phyloP scores from a whole-genome alignment of 1,139 yeast species.

The Candida freyschussii region DNA sequence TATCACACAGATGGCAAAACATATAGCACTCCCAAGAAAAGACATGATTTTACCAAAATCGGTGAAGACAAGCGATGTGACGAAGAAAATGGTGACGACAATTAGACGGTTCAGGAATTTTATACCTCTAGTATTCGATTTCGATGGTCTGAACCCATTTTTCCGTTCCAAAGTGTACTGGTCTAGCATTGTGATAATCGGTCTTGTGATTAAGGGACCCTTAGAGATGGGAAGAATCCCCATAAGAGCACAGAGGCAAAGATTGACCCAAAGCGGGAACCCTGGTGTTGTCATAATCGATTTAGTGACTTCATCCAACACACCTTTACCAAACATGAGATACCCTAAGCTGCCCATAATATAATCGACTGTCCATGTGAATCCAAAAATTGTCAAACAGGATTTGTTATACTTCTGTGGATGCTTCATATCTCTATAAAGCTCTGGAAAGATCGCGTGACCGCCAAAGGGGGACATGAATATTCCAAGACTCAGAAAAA shows the following conservation, averaged over 20 bases:
- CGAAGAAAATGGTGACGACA: constrained; percentile 25
- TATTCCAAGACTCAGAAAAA: constrained; percentile 57
- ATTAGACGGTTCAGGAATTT: constrained; percentile 14
- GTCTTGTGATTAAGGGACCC: constrained; percentile 72
- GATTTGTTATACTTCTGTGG: constrained; percentile 42
- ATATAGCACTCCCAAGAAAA: constrained; percentile 65
- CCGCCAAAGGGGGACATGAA: constrained; percentile 82
- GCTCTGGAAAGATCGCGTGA: constrained; percentile 70
- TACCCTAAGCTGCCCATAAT: constrained; percentile 69
- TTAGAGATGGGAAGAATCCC: constrained; percentile 74
- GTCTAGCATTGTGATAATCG: constrained; percentile 61
- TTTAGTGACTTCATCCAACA: constrained; percentile 71
- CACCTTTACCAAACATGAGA: constrained; percentile 67
- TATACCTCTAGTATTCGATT: constrained; percentile 1
- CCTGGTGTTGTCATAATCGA: constrained; percentile 61
- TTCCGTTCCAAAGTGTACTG: constrained; percentile 28
- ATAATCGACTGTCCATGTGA: constrained; percentile 58
- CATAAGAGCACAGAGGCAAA: constrained; percentile 54
- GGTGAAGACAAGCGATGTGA: constrained; percentile 50
- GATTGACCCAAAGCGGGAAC: constrained; percentile 56
- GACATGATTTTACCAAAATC: constrained; percentile 74
- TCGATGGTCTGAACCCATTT: not conserved
- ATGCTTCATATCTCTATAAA: constrained; percentile 66
- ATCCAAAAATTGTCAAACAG: constrained; percentile 43
- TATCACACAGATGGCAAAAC: constrained; percentile 67